Evolutionary conservation across 495 filamentous ascomycete genomes (phyloP), one percentile per base, ranked within the genome.

Genomic region (Penicillium ochrochloron): DNA sequence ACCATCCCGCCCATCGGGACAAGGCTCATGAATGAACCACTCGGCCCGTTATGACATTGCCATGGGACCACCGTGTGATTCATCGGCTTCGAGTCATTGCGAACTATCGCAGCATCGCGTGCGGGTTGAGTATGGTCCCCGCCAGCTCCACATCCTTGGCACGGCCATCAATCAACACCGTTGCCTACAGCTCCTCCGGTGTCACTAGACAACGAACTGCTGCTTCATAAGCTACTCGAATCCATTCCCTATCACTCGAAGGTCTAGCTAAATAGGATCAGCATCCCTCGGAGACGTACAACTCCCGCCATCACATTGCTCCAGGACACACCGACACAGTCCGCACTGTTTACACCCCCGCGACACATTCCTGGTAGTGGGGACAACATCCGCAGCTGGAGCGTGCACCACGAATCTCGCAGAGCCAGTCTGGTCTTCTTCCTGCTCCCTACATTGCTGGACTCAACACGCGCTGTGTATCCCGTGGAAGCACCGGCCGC

Each of bases 361-460:
- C 59, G 37, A 29, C 52, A 60, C 67, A 70, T 70, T 70, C 64
- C 57, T 61, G 11, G 21, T 59, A 54, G 66, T 64, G 58, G 59
- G 60, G 62, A 65, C 66, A 65, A 59, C 42, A 9, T 51, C 53
- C 27, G 42, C 29, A 15, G 33, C 27, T 35, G 54, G 48, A 52
- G 57, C 57, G 42, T 57, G 57, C 35, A 34, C 33, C 35, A 8
- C 21, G 21, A 48, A 54, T 17, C 59, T 62, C 53, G 53, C 33
- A 14, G n/a, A 55, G 33, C 34, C 60, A 62, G 53, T 62, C 21
- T 62, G 25, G 64, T 33, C 53, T 42, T 60, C 41, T 53, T 42
- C 29, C 31, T 55, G 12, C 60, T 31, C 66, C 68, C 68, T 72
- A 56, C 70, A 72, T 72, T 72, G 23, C 57, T n/a, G 29, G 41